Evolutionary conservation across 305 asterid genomes (phyloP).

Genomic region (Andrographis paniculata): DNA sequence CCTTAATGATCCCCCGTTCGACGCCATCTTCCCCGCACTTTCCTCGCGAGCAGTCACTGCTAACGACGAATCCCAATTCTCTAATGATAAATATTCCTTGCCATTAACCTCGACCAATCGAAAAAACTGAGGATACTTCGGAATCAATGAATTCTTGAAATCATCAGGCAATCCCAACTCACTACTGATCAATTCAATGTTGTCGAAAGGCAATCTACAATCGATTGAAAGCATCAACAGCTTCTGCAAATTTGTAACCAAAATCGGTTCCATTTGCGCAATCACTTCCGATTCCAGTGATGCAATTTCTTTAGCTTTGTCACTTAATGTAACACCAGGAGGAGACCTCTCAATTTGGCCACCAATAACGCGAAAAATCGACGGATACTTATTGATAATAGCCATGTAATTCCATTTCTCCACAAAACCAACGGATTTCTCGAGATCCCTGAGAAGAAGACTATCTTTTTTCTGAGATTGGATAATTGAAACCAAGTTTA

Average conservation of each 20-base stretch:
- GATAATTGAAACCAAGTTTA: constrained; percentile 58
- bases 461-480: constrained; percentile 54
- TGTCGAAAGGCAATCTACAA: constrained; percentile 63
- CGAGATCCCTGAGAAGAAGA: constrained; percentile 80
- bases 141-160: constrained; percentile 53
- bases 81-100: constrained; percentile 59
- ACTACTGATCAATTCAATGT: constrained; percentile 37
- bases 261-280: constrained; percentile 64
- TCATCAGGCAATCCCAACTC: constrained; percentile 79
- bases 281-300: constrained; percentile 44
- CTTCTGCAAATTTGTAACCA: constrained; percentile 70
- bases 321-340: constrained; percentile 59
- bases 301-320: constrained; percentile 60
- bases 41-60: constrained; percentile 85
- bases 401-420: constrained; percentile 91
- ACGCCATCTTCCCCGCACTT: constrained; percentile 23
- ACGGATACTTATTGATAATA: constrained; percentile 66
- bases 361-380: constrained; percentile 54
- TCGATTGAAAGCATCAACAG: constrained; percentile 84
- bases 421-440: constrained; percentile 86
- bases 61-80: constrained; percentile 86
- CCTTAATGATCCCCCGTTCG: constrained; percentile 18
- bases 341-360: constrained; percentile 44
- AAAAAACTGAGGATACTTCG: constrained; percentile 64
- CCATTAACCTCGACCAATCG: constrained; percentile 43